These are phyloP conservation scores for Coemansia sp. DNA, from an alignment of 192 early-diverging fungal species.

Conservation along the genomic window DNA sequence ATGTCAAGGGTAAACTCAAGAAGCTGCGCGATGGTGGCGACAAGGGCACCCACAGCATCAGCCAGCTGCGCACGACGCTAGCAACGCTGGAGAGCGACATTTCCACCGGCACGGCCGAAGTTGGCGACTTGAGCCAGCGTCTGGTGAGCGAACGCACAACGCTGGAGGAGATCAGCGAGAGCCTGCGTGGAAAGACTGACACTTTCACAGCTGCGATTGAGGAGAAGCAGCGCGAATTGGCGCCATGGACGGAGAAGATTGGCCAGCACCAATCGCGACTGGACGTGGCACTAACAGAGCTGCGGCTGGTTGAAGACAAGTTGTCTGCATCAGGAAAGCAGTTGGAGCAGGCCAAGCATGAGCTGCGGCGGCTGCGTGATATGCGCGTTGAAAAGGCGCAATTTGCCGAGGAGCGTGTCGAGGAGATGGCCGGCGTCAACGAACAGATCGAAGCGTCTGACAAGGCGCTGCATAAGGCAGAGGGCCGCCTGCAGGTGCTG, in stretches of 20 bases:
- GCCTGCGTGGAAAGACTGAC: constrained; percentile 86
- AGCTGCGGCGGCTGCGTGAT: constrained; percentile 51
- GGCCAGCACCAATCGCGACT: constrained; percentile 68
- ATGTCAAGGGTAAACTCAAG: constrained; percentile 75
- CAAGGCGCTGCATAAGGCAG: constrained; percentile 40
- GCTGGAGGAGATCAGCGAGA: constrained; percentile 76
- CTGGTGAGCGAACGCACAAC: constrained; percentile 65
- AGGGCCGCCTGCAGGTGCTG: constrained; percentile 43
- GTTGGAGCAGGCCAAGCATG: constrained; percentile 64
- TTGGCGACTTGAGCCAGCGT: constrained; percentile 62
- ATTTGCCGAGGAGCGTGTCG: constrained; percentile 37
- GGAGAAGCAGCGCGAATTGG: constrained; percentile 78
- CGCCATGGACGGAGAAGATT: constrained; percentile 85
- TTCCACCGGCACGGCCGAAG: constrained; percentile 58
- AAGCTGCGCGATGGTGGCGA: constrained; percentile 71
- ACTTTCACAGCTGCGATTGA: constrained; percentile 79
- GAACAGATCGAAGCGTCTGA: constrained; percentile 58
- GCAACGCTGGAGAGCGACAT: constrained; percentile 69
- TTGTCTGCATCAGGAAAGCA: constrained; percentile 54
- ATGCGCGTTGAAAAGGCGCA: constrained; percentile 44
- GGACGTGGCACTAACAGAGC: constrained; percentile 81
- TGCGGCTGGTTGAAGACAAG: constrained; percentile 70
- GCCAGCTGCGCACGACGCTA: constrained; percentile 67
- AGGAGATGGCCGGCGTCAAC: constrained; percentile 51
- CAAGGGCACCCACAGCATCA: constrained; percentile 60